These are phyloP conservation scores for Termitomyces heimii DNA, from an alignment of 768 basidiomycete species.

Conservation along the genomic window DNA sequence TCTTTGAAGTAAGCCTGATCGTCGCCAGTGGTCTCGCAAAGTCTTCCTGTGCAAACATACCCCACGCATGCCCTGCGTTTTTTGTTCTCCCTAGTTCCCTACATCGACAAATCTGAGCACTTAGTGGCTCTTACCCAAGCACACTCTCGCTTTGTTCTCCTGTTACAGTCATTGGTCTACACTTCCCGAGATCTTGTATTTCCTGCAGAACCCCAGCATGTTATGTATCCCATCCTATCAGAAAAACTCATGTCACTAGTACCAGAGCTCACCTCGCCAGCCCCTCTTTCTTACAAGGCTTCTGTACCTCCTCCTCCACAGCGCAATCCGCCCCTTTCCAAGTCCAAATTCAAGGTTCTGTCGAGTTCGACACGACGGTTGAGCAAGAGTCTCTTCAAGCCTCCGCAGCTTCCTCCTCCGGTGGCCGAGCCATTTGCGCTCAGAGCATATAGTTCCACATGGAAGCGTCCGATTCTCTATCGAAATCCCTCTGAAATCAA, in stretches of 20 bases:
- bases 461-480: conserved; percentile 33
- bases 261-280: conserved; percentile 67
- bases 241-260: conserved; percentile 29
- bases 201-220: conserved; percentile 29
- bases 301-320: conserved; percentile 11
- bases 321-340: conserved; percentile 1
- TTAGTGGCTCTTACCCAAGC: conserved; percentile 49
- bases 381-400: conserved; percentile 33
- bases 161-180: conserved; percentile 68
- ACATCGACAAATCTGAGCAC: conserved; percentile 25
- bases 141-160: conserved; percentile 70
- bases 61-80: conserved; percentile 59
- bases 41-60: conserved; percentile 60
- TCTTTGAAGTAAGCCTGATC: not conserved
- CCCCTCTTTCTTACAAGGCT: conserved; percentile 53
- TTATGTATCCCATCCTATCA: conserved; percentile 17
- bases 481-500: conserved; percentile 1
- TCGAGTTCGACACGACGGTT: conserved; percentile 17
- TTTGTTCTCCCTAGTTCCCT: conserved; percentile 33
- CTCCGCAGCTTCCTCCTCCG: conserved; percentile 35
- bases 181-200: conserved; percentile 42
- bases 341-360: not conserved
- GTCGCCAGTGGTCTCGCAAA: conserved; percentile 55
- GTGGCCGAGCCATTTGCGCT: conserved; percentile 39
- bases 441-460: conserved; percentile 40